Base-by-base conservation (phyloP, 78 protist genomes). In the Blattamonas nauphoetae region DNA sequence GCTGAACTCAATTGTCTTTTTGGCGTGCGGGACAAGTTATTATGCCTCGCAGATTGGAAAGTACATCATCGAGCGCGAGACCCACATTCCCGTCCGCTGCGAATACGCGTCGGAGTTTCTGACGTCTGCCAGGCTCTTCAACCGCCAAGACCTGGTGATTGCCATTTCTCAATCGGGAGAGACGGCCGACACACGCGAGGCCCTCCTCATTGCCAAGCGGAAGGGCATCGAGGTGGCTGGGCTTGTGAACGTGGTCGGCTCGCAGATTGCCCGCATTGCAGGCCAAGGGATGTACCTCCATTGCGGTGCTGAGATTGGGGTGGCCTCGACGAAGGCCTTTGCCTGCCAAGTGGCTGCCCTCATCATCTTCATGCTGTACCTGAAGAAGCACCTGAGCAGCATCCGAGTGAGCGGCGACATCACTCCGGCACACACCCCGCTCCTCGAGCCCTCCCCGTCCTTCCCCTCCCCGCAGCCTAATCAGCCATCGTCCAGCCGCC, bases 291-390 rank as follows among this genome's bases (percentile, higher is more conserved):
- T 95, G 77, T 79, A 95, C 86, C 41, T 96, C 77, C 95, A 95
- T 78, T 96, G 97, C 0, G 99, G 99, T 3, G 93, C 95, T 1
- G 99, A 97, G 91, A 93, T 96, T 85, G 98, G 97, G 29, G 99
- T 97, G 1, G 99, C 99, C 1, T 93, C 97, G 3, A 97, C 99
- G 63, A 97, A 97, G 92, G 99, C 99, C 2, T 97, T 92, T 92
- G 94, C 99, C 2, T 89, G 94, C 1, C 98, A 94, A 86, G 77
- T 91, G 41, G 1, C 86, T 36, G 86, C 92, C 3, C 41, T 94
- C 82, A 38, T 45, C 77, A 86, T 92, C 91, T 44, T 41, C 42
- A 96, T 92, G 1, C 78, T 93, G 38, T 21, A 41, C 33, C 82
- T 94, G 45, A 0, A 87, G 32, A 84, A 45, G 44, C 93, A 94